Percentiles rank a stretch among this genome's conserved stretches.
These are phyloP conservation scores for Cardamine occulta DNA, from an alignment of 345 rosid genomes.

Conservation along the genomic window DNA sequence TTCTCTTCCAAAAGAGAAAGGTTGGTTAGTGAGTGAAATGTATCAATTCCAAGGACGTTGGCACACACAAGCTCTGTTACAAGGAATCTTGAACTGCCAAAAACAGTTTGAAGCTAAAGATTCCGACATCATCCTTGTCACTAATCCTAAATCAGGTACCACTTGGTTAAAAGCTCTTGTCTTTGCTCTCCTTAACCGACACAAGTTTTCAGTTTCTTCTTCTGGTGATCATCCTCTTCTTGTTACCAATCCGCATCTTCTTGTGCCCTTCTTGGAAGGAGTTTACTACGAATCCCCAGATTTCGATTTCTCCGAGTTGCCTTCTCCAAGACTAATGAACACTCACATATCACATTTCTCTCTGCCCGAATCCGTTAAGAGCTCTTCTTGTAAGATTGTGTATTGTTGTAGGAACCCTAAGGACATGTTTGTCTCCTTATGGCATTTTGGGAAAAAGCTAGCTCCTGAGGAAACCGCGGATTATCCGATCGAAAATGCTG, in stretches of 20 bases:
- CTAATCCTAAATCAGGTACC: constrained; percentile 64
- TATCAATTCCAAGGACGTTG: constrained; percentile 58
- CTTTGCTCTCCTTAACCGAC: constrained; percentile 53
- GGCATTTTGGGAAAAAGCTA: constrained; percentile 60
- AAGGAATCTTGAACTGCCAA: constrained; percentile 45
- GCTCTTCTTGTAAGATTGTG: constrained; percentile 54
- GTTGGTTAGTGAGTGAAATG: constrained; percentile 50
- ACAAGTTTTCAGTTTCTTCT: constrained; percentile 37
- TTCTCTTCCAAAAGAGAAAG: constrained; percentile 50
- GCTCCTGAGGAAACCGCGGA: constrained; percentile 36
- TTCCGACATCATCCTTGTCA: constrained; percentile 52
- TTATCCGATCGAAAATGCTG: constrained; percentile 45
- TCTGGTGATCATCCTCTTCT: constrained; percentile 54
- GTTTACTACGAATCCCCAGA: constrained; percentile 30
- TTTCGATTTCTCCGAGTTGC: constrained; percentile 25
- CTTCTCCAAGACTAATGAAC: constrained; percentile 52
- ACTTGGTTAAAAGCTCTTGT: constrained; percentile 61
- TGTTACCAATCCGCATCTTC: constrained; percentile 54
- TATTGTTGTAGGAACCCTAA: constrained; percentile 65
- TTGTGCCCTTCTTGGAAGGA: constrained; percentile 57
- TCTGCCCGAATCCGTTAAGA: constrained; percentile 46
- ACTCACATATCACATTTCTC: constrained; percentile 49
- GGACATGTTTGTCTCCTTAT: constrained; percentile 59
- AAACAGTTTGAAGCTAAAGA: constrained; percentile 48
- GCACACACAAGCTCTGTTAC: constrained; percentile 31